Percentiles rank a stretch among this genome's conserved stretches.
phyloP scores from a whole-genome alignment of 331 rosid genomes.

The Arachis monticola region DNA sequence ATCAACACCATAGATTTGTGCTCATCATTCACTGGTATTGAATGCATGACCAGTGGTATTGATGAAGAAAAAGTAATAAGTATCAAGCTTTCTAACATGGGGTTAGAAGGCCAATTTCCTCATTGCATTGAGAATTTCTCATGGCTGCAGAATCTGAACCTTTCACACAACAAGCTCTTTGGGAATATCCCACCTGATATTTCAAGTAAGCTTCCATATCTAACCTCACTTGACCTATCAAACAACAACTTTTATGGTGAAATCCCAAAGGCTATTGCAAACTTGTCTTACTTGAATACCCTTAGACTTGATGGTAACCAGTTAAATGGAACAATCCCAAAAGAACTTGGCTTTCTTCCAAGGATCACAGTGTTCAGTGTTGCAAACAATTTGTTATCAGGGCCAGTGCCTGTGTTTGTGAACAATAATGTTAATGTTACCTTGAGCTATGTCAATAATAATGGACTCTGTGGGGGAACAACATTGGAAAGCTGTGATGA shows the following conservation, averaged over 20 bases:
- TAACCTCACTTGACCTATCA: conserved; percentile 40
- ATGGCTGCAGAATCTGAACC: conserved; percentile 40
- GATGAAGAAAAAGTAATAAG: conserved; percentile 37
- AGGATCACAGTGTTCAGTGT: conserved; percentile 33
- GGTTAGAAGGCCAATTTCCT: conserved; percentile 54
- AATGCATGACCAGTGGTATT: conserved; percentile 35
- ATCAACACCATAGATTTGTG: conserved; percentile 41
- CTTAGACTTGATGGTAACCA: conserved; percentile 47
- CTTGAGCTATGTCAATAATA: conserved; percentile 43
- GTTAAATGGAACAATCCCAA: conserved; percentile 42
- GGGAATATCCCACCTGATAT: conserved; percentile 38
- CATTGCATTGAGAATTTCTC: conserved; percentile 40
- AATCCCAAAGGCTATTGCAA: conserved; percentile 32
- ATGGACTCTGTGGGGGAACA: conserved; percentile 40
- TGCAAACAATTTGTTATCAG: conserved; percentile 41
- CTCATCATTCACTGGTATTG: conserved; percentile 36
- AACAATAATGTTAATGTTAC: background rate
- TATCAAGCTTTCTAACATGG: conserved; percentile 36
- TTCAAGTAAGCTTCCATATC: background rate
- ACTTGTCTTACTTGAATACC: conserved; percentile 14
- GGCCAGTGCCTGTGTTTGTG: conserved; percentile 42
- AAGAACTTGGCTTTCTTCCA: conserved; percentile 39
- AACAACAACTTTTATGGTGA: conserved; percentile 36
- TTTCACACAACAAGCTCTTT: conserved; percentile 44
- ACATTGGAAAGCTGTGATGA: conserved; percentile 27